Conservation (phyloP, 2,329 filamentous ascomycete species). For the Curvularia sp. region DNA sequence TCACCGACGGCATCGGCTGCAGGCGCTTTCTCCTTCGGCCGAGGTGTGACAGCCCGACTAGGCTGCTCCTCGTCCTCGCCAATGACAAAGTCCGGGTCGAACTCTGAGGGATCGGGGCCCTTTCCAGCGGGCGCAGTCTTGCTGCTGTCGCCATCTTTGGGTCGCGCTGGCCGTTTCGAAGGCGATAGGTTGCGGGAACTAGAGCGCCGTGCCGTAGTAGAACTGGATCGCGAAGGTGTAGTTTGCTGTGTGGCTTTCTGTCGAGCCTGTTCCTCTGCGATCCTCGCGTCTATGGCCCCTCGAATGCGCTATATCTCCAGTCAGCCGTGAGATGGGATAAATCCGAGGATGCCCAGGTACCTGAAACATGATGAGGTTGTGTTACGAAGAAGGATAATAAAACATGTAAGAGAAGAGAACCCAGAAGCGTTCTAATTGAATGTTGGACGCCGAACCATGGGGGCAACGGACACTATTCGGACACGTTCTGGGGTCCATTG, state of each 20-base stretch:
- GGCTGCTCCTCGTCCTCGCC: constrained; percentile 78
- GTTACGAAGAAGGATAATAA: constrained; percentile 23
- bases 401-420: constrained; percentile 12
- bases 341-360: constrained; percentile 24
- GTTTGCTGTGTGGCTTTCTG: constrained; percentile 62
- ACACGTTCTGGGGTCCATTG: constrained; percentile 19
- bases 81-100: constrained; percentile 84
- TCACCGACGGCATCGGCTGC: constrained; percentile 28
- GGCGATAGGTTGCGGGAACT: constrained; percentile 54
- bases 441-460: constrained; percentile 1
- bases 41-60: constrained; percentile 68
- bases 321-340: constrained; percentile 28
- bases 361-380: constrained; percentile 46
- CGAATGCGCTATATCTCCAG: constrained; percentile 70
- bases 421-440: constrained; percentile 4
- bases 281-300: constrained; percentile 83
- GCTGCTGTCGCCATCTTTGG: constrained; percentile 44
- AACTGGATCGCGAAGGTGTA: constrained; percentile 55
- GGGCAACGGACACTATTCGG: constrained; percentile 10
- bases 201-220: constrained; percentile 56
- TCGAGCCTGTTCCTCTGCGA: constrained; percentile 89
- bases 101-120: constrained; percentile 82
- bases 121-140: constrained; percentile 58
- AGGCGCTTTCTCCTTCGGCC: constrained; percentile 53
- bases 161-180: constrained; percentile 42